Percentiles rank a stretch among this genome's conserved stretches.
phyloP scores from a whole-genome alignment of 2,329 filamentous ascomycete species.

The Pestalotiopsis fici region DNA sequence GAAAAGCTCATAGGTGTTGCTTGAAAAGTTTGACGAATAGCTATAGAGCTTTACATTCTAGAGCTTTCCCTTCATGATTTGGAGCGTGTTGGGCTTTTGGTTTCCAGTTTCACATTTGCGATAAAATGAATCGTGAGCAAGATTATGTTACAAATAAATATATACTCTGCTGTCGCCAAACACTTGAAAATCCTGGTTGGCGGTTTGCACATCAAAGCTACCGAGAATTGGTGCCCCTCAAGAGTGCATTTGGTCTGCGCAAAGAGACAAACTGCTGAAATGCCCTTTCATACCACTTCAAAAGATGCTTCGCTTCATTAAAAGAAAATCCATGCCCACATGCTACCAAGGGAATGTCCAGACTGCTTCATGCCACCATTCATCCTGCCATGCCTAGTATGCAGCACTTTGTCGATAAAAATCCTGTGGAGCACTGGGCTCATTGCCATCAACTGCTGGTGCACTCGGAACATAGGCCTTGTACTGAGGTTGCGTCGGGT shows the following conservation, averaged over 20 bases:
- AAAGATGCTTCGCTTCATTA: not conserved
- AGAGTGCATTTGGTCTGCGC: not conserved
- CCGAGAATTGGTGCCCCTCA: not conserved
- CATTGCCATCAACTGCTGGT: constrained; percentile 28
- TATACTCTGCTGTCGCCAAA: not conserved
- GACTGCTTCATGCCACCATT: not conserved
- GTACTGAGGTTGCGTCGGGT: constrained; percentile 49
- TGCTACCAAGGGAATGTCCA: not conserved
- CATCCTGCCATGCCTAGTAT: constrained; percentile 19
- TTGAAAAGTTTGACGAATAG: not conserved
- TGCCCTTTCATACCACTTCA: not conserved
- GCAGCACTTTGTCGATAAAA: constrained; percentile 53
- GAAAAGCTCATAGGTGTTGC: not conserved
- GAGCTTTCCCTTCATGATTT: not conserved
- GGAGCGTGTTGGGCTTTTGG: not conserved
- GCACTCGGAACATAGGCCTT: constrained; percentile 59
- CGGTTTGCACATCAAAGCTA: not conserved
- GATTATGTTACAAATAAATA: not conserved
- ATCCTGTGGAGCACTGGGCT: constrained; percentile 53
- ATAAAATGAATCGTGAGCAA: not conserved
- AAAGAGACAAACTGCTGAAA: not conserved
- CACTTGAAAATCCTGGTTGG: not conserved
- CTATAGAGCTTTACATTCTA: not conserved
- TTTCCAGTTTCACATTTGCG: not conserved
- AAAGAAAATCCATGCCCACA: not conserved